Conservation (phyloP, 495 filamentous ascomycete genomes). For the Amniculicola lignicola region DNA sequence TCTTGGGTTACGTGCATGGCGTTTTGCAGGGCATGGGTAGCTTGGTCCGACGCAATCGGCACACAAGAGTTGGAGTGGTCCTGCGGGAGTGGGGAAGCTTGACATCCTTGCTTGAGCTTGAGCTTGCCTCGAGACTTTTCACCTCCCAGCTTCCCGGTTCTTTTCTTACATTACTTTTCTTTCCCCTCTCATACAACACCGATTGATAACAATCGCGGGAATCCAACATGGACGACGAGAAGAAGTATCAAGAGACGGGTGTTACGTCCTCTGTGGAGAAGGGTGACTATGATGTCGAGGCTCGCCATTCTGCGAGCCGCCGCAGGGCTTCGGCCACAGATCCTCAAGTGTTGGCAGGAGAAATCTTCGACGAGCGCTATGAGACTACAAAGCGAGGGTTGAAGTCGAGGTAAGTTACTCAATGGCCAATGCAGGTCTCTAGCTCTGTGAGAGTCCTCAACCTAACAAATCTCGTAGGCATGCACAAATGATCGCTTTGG, state of each 20-base stretch:
- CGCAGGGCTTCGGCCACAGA: constrained; percentile 28
- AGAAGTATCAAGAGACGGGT: background rate
- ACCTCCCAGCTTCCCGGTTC: too few relatives aligned
- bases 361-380: constrained; percentile 35
- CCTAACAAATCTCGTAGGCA: constrained; percentile 17
- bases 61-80: background rate
- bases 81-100: background rate
- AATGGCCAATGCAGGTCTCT: background rate
- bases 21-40: background rate
- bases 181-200: too few relatives aligned
- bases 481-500: constrained; percentile 39
- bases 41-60: background rate
- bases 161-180: too few relatives aligned
- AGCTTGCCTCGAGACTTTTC: too few relatives aligned
- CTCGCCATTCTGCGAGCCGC: background rate
- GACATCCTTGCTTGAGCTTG: background rate
- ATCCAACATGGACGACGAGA: constrained; percentile 2
- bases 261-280: background rate
- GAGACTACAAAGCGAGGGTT: constrained; percentile 34
- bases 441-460: too few relatives aligned
- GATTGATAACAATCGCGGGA: too few relatives aligned
- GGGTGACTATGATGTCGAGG: background rate
- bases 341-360: constrained; percentile 27
- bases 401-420: constrained; percentile 28
- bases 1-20: constrained; percentile 11